phyloP scores from a whole-genome alignment of 2,329 filamentous ascomycete species.

The Fusarium citri region DNA sequence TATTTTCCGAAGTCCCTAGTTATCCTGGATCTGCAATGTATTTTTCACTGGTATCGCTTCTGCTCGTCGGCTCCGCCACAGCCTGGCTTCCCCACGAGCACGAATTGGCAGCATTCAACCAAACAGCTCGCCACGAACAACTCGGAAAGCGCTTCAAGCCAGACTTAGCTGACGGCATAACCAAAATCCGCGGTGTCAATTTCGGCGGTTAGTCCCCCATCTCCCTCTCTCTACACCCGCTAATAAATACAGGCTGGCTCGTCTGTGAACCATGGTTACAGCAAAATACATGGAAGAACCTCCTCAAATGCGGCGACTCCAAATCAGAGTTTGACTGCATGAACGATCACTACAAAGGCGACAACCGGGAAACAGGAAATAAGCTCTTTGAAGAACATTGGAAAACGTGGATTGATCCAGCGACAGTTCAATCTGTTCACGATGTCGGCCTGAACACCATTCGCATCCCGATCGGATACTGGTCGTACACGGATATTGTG shows the following conservation, averaged over 20 bases:
- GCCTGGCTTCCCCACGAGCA: constrained; percentile 34
- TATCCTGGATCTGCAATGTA: background rate
- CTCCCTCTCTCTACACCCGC: rapidly evolving
- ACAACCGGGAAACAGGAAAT: constrained; percentile 26
- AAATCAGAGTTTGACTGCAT: constrained; percentile 35
- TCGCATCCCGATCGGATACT: constrained; percentile 36
- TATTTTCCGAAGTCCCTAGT: too few species aligned
- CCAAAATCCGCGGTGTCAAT: constrained; percentile 35
- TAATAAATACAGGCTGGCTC: constrained; percentile 21
- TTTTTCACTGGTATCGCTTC: background rate
- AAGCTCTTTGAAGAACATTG: constrained; percentile 27
- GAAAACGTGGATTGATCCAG: constrained; percentile 33
- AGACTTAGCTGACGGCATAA: constrained; percentile 4
- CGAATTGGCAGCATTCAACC: constrained; percentile 32
- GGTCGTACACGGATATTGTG: constrained; percentile 31
- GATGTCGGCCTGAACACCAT: constrained; percentile 37
- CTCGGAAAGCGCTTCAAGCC: constrained; percentile 33
- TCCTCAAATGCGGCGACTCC: constrained; percentile 19
- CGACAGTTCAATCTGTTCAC: constrained; percentile 34
- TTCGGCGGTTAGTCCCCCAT: constrained; percentile 11
- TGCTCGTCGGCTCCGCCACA: constrained; percentile 12
- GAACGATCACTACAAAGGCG: constrained; percentile 26
- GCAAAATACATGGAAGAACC: constrained; percentile 17
- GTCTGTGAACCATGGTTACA: constrained; percentile 30
- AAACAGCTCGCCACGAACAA: constrained; percentile 30